Conservation (phyloP, 164 flowering plant species). For the Euptelea pleiosperma region DNA sequence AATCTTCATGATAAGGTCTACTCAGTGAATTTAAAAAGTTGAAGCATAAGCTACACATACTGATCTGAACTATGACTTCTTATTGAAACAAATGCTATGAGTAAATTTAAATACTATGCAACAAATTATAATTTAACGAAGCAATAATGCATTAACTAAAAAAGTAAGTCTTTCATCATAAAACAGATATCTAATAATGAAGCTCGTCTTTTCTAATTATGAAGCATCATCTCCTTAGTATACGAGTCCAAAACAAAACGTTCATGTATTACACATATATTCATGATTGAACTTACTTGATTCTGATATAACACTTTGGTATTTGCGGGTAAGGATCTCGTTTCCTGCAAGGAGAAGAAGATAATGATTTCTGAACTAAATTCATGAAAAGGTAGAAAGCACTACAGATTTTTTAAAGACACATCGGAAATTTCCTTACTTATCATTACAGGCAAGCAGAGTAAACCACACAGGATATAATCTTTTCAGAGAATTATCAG, state of each 20-base stretch:
- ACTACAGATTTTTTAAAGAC: neutral
- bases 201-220: neutral
- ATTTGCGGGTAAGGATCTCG: conserved; percentile 21
- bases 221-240: too few relatives aligned
- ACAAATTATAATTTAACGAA: too few relatives aligned
- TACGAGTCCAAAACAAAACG: too few relatives aligned
- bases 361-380: neutral
- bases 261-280: neutral
- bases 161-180: too few relatives aligned
- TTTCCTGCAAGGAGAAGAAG: conserved; percentile 11
- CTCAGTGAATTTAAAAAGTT: too few relatives aligned
- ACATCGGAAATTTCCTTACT: conserved; percentile 12
- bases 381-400: neutral
- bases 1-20: too few relatives aligned
- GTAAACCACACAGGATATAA: conserved; percentile 21
- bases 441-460: conserved; percentile 15
- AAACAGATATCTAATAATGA: neutral
- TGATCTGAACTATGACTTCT: too few relatives aligned
- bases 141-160: too few relatives aligned
- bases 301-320: conserved; percentile 19
- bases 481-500: neutral
- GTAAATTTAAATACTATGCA: too few relatives aligned
- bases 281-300: conserved; percentile 19
- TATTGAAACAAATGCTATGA: too few relatives aligned
- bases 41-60: too few relatives aligned